These are phyloP conservation scores for Rickenella mellea DNA, from an alignment of 768 basidiomycete species.

Conservation along the genomic window DNA sequence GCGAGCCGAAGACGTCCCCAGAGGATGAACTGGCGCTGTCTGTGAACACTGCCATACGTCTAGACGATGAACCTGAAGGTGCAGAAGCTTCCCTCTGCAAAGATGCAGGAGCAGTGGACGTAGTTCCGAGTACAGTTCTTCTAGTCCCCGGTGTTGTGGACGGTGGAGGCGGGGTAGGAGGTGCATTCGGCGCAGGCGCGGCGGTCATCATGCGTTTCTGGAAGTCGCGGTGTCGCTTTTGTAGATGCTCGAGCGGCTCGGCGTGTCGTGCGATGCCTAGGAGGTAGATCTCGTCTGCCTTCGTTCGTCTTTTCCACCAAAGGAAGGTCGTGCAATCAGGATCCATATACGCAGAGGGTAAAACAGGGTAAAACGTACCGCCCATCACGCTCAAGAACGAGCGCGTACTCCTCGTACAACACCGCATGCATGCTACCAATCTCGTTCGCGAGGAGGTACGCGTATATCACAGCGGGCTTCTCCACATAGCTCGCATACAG, in stretches of 20 bases:
- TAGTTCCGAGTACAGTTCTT: constrained; percentile 36
- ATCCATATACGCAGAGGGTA: background rate
- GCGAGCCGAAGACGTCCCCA: constrained; percentile 20
- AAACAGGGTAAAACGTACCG: constrained; percentile 38
- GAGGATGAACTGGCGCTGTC: constrained; percentile 11
- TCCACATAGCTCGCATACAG: constrained; percentile 91
- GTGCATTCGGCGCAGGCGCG: constrained; percentile 7
- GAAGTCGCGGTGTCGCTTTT: constrained; percentile 74
- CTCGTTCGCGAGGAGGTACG: constrained; percentile 83
- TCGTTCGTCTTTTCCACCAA: constrained; percentile 47
- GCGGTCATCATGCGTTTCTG: constrained; percentile 78
- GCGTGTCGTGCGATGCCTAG: constrained; percentile 84
- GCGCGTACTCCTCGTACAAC: constrained; percentile 90
- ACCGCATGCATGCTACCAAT: constrained; percentile 75
- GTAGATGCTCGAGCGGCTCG: constrained; percentile 69
- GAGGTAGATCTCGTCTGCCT: constrained; percentile 85
- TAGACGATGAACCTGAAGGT: constrained; percentile 22
- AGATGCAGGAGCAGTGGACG: constrained; percentile 19
- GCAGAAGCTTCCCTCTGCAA: constrained; percentile 11
- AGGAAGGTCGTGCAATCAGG: background rate
- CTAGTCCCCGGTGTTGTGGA: constrained; percentile 23
- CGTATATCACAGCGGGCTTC: constrained; percentile 78
- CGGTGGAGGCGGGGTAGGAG: constrained; percentile 22
- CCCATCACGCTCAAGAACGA: constrained; percentile 71
- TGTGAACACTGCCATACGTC: constrained; percentile 4